Evolutionary conservation across 306 rosid genomes (phyloP).

Genomic region (Rosa rugosa): DNA sequence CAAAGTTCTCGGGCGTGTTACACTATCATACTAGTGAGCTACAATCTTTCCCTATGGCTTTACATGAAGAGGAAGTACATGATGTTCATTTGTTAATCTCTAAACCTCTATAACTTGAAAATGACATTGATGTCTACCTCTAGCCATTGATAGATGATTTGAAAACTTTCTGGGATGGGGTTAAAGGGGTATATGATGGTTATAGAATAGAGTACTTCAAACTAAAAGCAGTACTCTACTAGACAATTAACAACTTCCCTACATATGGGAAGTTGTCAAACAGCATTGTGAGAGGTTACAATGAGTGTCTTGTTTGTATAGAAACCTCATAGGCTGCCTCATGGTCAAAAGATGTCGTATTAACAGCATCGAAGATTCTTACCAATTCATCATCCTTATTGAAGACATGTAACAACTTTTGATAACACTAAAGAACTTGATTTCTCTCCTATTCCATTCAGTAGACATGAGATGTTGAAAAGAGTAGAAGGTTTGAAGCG

Average conservation of each 20-base stretch:
- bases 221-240: background rate
- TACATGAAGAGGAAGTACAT: too few relatives aligned
- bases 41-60: too few relatives aligned
- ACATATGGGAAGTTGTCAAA: background rate
- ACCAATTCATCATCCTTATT: background rate
- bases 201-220: background rate
- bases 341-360: too few relatives aligned
- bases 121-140: too few relatives aligned
- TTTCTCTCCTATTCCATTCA: background rate
- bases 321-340: background rate
- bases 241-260: slow-evolving; percentile 4
- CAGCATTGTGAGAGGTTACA: background rate
- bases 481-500: background rate
- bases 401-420: background rate
- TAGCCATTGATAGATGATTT: slow-evolving; percentile 7
- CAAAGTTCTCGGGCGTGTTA: too few relatives aligned
- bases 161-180: background rate
- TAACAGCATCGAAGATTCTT: background rate
- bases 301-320: background rate
- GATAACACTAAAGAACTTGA: background rate
- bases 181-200: background rate
- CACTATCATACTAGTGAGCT: too few relatives aligned
- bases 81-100: too few relatives aligned
- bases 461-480: background rate
- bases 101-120: too few relatives aligned